Evolutionary conservation across 1,284 basidiomycete species (phyloP), one percentile per base, ranked within the genome.

Genomic region (Boletellus sp.): DNA sequence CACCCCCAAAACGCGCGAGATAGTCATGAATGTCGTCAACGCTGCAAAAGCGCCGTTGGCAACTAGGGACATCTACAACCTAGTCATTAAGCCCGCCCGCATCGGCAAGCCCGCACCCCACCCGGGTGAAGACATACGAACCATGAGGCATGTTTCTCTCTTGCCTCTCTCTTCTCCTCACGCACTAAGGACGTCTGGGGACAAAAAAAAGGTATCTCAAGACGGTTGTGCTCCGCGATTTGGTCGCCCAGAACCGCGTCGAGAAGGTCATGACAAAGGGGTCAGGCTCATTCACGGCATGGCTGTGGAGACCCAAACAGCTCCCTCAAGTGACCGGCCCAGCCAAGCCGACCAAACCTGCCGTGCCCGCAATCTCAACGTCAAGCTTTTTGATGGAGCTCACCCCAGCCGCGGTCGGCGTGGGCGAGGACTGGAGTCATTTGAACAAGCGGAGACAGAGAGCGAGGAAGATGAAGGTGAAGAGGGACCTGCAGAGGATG

Each of bases 371-470:
- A 1, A 16, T 28, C 0, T 12, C 30, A 6, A 32, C 30, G 5
- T 32, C 30, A 15, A 13, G 13, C 42, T 54, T 13, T 47, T 53
- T 51, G 51, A 64, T 15, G 54, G 63, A 52, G 48, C 52, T 49
- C 44, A 58, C 51, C 40, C 64, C 55, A 5, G 60, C 56, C 19
- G 75, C 76, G 32, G 77, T 83, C 3, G 81, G 78, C 3, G 74
- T 77, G 1, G 78, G 74, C 3, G 75, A 74, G 52, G 81, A 86
- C 55, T 75, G 73, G 66, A 71, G 72, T 8, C 82, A 86, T 61
- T 64, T 86, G 52, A 86, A 76, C 66, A 77, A 70, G 56, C 70
- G 81, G 51, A 67, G 82, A 58, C 73, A 71, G 52, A 66, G 72
- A 21, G 71, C 76, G 35, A 66, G 78, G 45, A 57, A 63, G 22